These are phyloP conservation scores for Coemansia sp. DNA, from an alignment of 192 early-diverging fungal genomes.

Conservation along the genomic window DNA sequence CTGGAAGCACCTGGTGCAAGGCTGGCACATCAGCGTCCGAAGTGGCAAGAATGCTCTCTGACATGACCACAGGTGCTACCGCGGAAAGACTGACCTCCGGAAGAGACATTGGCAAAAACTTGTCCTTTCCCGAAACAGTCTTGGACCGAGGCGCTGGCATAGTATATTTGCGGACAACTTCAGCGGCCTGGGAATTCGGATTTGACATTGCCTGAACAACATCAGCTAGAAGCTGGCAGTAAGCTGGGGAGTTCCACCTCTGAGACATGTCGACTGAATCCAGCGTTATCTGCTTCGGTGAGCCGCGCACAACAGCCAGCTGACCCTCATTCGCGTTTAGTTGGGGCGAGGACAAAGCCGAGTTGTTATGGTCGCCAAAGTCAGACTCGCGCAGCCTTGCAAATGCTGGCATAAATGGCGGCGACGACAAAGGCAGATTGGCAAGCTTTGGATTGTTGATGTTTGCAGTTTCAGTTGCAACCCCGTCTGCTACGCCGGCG, in stretches of 20 bases:
- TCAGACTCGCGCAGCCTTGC: conserved; percentile 10
- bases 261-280: conserved; percentile 12
- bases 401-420: conserved; percentile 30
- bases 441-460: conserved; percentile 38
- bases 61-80: background rate
- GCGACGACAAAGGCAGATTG: conserved; percentile 42
- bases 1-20: background rate
- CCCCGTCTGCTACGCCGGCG: background rate
- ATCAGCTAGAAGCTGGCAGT: conserved; percentile 50
- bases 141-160: background rate
- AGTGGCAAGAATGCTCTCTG: conserved; percentile 1
- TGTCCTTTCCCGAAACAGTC: background rate
- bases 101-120: background rate
- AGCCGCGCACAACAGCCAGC: conserved; percentile 3
- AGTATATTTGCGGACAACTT: conserved; percentile 26
- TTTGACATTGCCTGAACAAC: conserved; percentile 47
- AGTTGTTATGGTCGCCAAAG: background rate
- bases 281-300: conserved; percentile 6
- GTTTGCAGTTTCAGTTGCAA: conserved; percentile 2
- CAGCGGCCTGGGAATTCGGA: conserved; percentile 44
- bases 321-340: conserved; percentile 2
- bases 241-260: conserved; percentile 40
- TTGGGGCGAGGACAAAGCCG: conserved; percentile 3
- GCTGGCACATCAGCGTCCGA: background rate
- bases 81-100: conserved; percentile 1